Base-by-base conservation (phyloP, 2,329 filamentous ascomycete genomes). In the Talaromyces sp. region DNA sequence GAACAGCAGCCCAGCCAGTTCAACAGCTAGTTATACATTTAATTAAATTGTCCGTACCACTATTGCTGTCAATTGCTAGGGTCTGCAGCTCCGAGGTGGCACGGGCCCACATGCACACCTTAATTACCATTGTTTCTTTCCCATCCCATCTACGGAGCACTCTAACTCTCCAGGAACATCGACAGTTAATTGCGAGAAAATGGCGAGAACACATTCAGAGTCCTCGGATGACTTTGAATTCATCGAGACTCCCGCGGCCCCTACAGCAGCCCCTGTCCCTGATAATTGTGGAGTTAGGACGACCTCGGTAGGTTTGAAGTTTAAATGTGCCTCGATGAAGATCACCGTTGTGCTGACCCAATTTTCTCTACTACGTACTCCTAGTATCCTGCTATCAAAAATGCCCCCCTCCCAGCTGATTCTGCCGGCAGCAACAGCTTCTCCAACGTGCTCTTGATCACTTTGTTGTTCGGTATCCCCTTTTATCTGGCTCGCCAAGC, bases 351-450 rank as follows among this genome's bases (percentile, higher is more conserved):
- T 6, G 36, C 36, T 40, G 36, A 40, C 36, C 36, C 36, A 16
- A 14, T 40, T 40, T 56, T 28, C 10, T 33, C 14, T 28, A 61
- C 30, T 62, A 14, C 23, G 18, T 54, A 34, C 33, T 60, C n/a
- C 33, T 72, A 96, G 93, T 94, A 87, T 72, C 89, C 91, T 34
- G 81, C 92, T 64, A 98, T 98, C 80, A 91, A 96, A 75, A 98
- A 98, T 86, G 91, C 88, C 56, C 92, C 95, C 67, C 87, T 98
- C 51, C 95, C 95, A 42, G 94, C 93, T 67, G 95, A 99, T 76
- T 91, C 87, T 57, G 81, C 92, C 57, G 90, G 92, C 67, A 87
- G 85, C 76, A 92, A 96, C 68, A 88, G 82, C 78, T 99, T 98
- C 87, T 93, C 89, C 80, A 96, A 95, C 80, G 79, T 83, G 69